phyloP scores from a whole-genome alignment of 257 asterid genomes.

The Solanum microdontum region DNA sequence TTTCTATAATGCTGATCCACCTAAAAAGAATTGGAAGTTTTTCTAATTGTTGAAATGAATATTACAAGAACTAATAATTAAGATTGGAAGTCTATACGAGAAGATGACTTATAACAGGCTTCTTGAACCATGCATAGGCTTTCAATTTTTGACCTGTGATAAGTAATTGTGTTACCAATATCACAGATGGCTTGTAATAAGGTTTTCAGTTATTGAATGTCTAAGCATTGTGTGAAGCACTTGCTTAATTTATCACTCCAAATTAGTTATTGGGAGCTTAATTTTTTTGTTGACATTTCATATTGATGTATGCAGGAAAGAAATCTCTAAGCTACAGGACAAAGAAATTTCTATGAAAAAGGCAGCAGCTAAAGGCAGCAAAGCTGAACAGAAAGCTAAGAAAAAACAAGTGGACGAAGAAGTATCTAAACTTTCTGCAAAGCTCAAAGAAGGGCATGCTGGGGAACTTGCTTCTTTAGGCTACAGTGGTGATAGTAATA shows the following conservation, averaged over 20 bases:
- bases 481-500: conserved; percentile 21
- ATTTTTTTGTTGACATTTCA: neutral
- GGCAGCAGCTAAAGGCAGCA: conserved; percentile 96
- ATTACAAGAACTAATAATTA: neutral
- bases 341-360: conserved; percentile 76
- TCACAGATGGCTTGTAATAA: neutral
- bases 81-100: neutral
- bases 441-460: conserved; percentile 67
- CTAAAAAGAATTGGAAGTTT: neutral
- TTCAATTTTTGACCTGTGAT: neutral
- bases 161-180: neutral
- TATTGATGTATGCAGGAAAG: conserved; percentile 50
- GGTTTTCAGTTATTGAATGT: neutral
- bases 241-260: neutral
- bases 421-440: conserved; percentile 46
- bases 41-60: neutral
- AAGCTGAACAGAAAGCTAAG: conserved; percentile 95
- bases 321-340: conserved; percentile 62
- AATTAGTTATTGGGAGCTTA: neutral
- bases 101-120: neutral
- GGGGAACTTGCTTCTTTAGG: conserved; percentile 72
- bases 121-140: neutral
- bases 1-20: neutral
- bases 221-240: neutral
- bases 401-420: conserved; percentile 95